Evolutionary conservation across 2,329 filamentous ascomycete species (phyloP), one percentile per base, ranked within the genome.

Genomic region (Aspergillus sojae): DNA sequence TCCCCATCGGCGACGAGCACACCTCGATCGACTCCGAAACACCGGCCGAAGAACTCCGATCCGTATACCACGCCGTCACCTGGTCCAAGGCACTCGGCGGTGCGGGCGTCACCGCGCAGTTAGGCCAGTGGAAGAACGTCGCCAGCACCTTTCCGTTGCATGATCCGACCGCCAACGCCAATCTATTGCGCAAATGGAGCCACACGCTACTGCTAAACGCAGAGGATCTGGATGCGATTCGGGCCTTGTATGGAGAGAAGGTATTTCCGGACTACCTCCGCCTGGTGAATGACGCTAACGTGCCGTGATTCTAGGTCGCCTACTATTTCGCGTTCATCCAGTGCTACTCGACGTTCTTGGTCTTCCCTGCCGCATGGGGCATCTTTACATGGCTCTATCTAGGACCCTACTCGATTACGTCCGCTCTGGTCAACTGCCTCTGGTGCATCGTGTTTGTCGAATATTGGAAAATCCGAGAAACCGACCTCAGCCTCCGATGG

Each of bases 261-360:
- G 82, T 82, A 41, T 41, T 0, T 19, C 39, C 19, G 39, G 39
- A 41, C 39, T 1, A n/a, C 16, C 7, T 5, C 39, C 19, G 9
- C 39, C 19, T 7, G 16, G 2, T 41, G 1, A 9, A 9, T 9
- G 19, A 63, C 10, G 43, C n/a, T 36, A 36, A 54, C 11, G 5
- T 3, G 4, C 7, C 19, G 26, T 16, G n/a, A 28, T 56, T 10
- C 26, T 66, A 88, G 84, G 91, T 97, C 63, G 94, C 92, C 41
- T 96, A 96, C 77, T 98, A 98, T 81, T 98, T 97, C 76, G 93
- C 94, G 45, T 98, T 98, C 74, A 85, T 96, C 36, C 92, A 96
- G 74, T 90, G 90, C 39, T 98, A 98, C 79, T 96, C 96, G 74
- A 84, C 88, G 63, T 96, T 96, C 74, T 83, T 97, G 30, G 78